A percentile compares a stretch with the other conserved stretches of the same genome.
Conservation (phyloP, 345 rosid genomes). For the Syzygium jambos region DNA sequence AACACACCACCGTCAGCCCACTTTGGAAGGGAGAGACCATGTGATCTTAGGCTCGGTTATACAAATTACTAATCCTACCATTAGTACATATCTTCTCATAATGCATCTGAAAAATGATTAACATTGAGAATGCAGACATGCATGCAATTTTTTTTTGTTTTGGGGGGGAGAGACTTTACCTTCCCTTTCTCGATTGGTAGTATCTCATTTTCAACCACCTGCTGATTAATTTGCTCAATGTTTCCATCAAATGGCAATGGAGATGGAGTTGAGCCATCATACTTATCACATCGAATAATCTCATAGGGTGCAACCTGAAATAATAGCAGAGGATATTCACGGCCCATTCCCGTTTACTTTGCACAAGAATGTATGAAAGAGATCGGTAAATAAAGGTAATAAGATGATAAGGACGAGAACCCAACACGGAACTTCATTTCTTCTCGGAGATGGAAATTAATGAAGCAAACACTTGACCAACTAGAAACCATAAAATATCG, state of each 20-base stretch:
- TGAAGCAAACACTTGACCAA: background rate
- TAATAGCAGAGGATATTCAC: constrained; percentile 2
- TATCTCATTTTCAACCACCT: constrained; percentile 21
- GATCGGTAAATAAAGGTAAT: background rate
- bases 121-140: background rate
- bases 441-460: background rate
- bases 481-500: background rate
- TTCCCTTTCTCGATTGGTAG: constrained; percentile 28
- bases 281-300: constrained; percentile 52
- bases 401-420: background rate
- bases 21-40: background rate
- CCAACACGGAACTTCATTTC: background rate
- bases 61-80: background rate
- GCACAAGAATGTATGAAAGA: background rate
- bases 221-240: constrained; percentile 37
- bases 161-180: constrained; percentile 27
- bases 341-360: background rate
- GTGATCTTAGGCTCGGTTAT: background rate
- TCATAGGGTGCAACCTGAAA: constrained; percentile 79
- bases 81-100: background rate
- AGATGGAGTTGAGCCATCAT: constrained; percentile 35
- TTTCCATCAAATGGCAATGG: constrained; percentile 25
- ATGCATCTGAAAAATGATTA: background rate
- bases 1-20: background rate
- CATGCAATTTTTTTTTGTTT: background rate